These are phyloP conservation scores for Fusarium sterilihyphosum DNA, from an alignment of 2,329 filamentous ascomycete species.

Conservation along the genomic window DNA sequence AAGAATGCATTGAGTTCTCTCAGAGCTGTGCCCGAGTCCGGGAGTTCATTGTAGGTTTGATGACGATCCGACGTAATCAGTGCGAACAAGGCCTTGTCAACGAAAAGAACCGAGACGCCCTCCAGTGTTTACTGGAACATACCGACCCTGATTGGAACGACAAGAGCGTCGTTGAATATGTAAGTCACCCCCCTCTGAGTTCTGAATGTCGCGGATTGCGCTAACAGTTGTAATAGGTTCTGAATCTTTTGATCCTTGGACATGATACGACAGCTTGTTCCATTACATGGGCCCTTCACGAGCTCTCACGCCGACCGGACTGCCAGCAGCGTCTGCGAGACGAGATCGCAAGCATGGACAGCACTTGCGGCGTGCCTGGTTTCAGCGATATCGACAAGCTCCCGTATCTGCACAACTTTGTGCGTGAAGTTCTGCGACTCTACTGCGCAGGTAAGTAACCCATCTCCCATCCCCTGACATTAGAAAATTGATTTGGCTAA, in stretches of 20 bases:
- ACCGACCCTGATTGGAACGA: slow-evolving; percentile 35
- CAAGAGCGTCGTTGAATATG: slow-evolving; percentile 44
- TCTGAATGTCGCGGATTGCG: neutral
- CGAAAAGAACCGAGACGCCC: slow-evolving; percentile 29
- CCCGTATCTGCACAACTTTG: slow-evolving; percentile 53
- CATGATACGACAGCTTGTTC: slow-evolving; percentile 58
- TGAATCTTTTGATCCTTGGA: slow-evolving; percentile 56
- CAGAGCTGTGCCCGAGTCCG: slow-evolving; percentile 44
- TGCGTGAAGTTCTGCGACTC: slow-evolving; percentile 55
- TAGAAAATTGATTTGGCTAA: neutral
- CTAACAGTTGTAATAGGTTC: slow-evolving; percentile 49
- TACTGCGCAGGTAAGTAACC: slow-evolving; percentile 48
- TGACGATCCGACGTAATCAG: slow-evolving; percentile 12
- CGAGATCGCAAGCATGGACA: slow-evolving; percentile 46
- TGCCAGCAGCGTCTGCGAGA: slow-evolving; percentile 52
- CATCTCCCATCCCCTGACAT: neutral
- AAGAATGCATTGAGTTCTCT: slow-evolving; percentile 50
- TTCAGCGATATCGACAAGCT: slow-evolving; percentile 46
- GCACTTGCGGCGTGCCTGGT: neutral
- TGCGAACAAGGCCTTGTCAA: neutral
- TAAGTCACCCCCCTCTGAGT: slow-evolving; percentile 1
- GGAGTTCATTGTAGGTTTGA: slow-evolving; percentile 42
- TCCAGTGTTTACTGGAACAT: slow-evolving; percentile 50
- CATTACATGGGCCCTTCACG: slow-evolving; percentile 55
- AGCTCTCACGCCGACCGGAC: slow-evolving; percentile 49